Percentiles rank a stretch among this genome's conserved stretches.
Evolutionary conservation across 2,329 filamentous ascomycete genomes (phyloP).

Genomic region (Colletotrichum brevisporum): DNA sequence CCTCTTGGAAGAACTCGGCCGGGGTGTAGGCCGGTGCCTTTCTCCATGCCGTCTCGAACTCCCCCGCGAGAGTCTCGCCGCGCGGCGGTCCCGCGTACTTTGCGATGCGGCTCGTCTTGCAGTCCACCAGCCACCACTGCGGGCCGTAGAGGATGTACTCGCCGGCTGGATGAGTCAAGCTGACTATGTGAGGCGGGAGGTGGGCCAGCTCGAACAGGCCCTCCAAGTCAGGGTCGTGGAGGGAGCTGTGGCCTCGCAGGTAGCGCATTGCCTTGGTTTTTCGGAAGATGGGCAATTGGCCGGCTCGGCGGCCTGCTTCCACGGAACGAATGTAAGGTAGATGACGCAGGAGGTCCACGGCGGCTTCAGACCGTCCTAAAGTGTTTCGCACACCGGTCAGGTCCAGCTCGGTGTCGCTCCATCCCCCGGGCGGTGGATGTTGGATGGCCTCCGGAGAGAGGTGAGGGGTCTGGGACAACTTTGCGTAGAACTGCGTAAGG

Average conservation of each 20-base stretch:
- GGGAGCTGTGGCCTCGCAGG: slow-evolving; percentile 11
- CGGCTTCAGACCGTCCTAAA: not conserved
- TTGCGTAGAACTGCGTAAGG: not conserved
- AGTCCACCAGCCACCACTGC: slow-evolving; percentile 28
- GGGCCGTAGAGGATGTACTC: slow-evolving; percentile 19
- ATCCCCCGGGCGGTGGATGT: slow-evolving; percentile 13
- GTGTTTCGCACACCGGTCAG: not conserved
- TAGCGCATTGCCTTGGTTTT: slow-evolving; percentile 19
- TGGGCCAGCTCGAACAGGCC: slow-evolving; percentile 25
- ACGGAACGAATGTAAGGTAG: not conserved
- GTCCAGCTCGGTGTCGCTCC: slow-evolving; percentile 15
- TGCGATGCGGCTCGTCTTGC: slow-evolving; percentile 4
- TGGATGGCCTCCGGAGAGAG: not conserved
- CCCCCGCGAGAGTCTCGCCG: slow-evolving; percentile 6
- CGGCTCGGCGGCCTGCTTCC: not conserved
- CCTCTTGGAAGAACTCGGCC: not conserved
- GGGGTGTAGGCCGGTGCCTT: slow-evolving; percentile 8
- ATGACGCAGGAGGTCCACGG: slow-evolving; percentile 1
- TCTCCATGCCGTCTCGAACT: slow-evolving; percentile 13
- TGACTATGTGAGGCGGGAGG: slow-evolving; percentile 8
- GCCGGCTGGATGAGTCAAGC: slow-evolving; percentile 14
- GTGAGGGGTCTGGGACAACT: not conserved
- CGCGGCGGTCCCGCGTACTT: slow-evolving; percentile 22
- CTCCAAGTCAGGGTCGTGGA: not conserved
- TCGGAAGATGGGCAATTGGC: slow-evolving; percentile 5